A percentile compares a stretch with the other conserved stretches of the same genome.
phyloP scores from a whole-genome alignment of 192 early-diverging fungal species.

The Backusella australiensis region DNA sequence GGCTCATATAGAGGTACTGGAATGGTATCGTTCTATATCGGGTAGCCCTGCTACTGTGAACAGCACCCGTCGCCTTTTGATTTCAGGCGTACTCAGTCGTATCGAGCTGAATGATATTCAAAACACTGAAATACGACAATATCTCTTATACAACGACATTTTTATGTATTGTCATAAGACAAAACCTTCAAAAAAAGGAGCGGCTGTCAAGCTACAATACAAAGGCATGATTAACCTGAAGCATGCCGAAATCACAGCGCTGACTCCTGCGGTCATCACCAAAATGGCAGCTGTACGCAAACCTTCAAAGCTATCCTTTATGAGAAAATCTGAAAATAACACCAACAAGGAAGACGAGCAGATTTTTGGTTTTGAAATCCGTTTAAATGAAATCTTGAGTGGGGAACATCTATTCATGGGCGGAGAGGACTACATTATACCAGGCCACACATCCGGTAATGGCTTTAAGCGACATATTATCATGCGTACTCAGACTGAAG shows the following conservation, averaged over 20 bases:
- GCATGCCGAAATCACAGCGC: not conserved
- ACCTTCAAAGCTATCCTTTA: not conserved
- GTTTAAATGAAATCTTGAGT: not conserved
- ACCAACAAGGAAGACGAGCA: not conserved
- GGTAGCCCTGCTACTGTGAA: not conserved
- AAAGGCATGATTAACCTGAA: constrained; percentile 1
- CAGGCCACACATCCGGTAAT: not conserved
- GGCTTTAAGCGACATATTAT: not conserved
- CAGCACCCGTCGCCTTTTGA: not conserved
- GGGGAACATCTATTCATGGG: not conserved
- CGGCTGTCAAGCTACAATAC: not conserved
- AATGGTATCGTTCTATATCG: not conserved
- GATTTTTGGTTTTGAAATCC: constrained; percentile 4
- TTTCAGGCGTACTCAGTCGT: not conserved
- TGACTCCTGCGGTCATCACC: not conserved
- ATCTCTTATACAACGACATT: constrained; percentile 12
- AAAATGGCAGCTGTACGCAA: not conserved
- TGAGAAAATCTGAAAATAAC: not conserved
- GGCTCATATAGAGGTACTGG: not conserved
- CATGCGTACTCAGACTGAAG: constrained; percentile 10
- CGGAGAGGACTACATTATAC: not conserved
- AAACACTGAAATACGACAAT: not conserved
- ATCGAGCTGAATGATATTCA: not conserved
- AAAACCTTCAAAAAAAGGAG: not conserved
- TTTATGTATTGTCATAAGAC: not conserved